Evolutionary conservation across 495 filamentous ascomycete genomes (phyloP).

Genomic region (Neurospora sp.): DNA sequence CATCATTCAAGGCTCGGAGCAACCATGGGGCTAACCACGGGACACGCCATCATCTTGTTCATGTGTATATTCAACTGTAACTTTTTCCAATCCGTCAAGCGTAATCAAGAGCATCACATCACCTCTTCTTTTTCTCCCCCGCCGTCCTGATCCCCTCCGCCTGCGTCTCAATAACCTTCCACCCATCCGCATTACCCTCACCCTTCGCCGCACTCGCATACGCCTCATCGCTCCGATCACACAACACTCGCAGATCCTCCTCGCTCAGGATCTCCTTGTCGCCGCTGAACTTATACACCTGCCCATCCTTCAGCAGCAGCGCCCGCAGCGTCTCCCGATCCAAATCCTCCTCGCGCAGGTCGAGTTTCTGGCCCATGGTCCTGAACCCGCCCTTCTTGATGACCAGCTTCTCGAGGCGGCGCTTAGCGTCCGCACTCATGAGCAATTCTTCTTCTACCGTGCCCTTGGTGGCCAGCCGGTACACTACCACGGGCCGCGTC

Average conservation of each 20-base stretch:
- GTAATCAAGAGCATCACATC: neutral
- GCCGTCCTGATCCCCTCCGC: slow-evolving; percentile 33
- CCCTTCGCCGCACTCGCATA: slow-evolving; percentile 72
- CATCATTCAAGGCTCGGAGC: no score
- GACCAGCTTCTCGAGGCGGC: slow-evolving; percentile 87
- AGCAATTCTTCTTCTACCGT: slow-evolving; percentile 88
- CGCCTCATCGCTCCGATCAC: slow-evolving; percentile 77
- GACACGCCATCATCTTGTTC: neutral
- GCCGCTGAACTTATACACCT: slow-evolving; percentile 48
- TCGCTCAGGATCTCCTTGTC: slow-evolving; percentile 60
- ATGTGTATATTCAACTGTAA: neutral
- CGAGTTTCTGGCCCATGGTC: slow-evolving; percentile 50
- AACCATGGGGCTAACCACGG: no score
- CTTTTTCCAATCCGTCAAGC: neutral
- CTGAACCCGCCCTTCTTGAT: slow-evolving; percentile 82
- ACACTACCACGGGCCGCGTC: slow-evolving; percentile 85
- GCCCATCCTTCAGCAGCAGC: slow-evolving; percentile 53
- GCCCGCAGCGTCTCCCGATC: slow-evolving; percentile 51
- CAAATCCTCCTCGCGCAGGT: slow-evolving; percentile 32
- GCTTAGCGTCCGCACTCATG: slow-evolving; percentile 82
- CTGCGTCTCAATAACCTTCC: slow-evolving; percentile 59
- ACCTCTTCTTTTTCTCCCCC: slow-evolving; percentile 1
- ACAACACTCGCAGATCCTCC: slow-evolving; percentile 65
- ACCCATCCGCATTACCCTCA: slow-evolving; percentile 50
- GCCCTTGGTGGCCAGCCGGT: slow-evolving; percentile 83